Conservation (phyloP, 805 yeast species). For the Grigorovia humatica region DNA sequence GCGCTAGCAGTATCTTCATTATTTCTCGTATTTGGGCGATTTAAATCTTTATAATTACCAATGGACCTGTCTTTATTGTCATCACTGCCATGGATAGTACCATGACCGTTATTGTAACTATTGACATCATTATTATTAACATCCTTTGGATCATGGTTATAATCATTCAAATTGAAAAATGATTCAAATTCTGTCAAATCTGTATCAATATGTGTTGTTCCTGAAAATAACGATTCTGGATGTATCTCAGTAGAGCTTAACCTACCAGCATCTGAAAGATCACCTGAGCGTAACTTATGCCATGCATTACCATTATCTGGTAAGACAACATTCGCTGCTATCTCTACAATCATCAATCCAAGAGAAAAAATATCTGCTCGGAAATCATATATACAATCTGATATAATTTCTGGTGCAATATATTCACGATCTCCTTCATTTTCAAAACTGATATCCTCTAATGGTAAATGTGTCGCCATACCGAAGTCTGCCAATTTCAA, state of each 20-base stretch:
- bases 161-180: not conserved
- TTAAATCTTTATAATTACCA: no score
- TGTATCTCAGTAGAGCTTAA: constrained; percentile 61
- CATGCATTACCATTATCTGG: constrained; percentile 96
- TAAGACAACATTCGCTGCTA: constrained; percentile 87
- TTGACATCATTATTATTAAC: constrained; percentile 3
- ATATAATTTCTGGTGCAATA: constrained; percentile 92
- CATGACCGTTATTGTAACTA: not conserved
- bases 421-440: constrained; percentile 96
- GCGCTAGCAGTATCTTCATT: no score
- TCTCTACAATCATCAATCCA: constrained; percentile 86
- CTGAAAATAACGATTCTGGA: constrained; percentile 24
- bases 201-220: constrained; percentile 21
- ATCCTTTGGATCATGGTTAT: constrained; percentile 2
- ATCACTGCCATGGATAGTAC: not conserved
- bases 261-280: constrained; percentile 87
- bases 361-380: constrained; percentile 94
- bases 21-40: no score
- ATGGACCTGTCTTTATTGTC: no score
- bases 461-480: constrained; percentile 76
- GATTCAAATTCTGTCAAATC: constrained; percentile 15
- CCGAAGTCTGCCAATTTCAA: constrained; percentile 96
- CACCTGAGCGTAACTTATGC: constrained; percentile 93
- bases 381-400: constrained; percentile 70
- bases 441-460: constrained; percentile 53